Evolutionary conservation across 208 protist species (phyloP).

Genomic region (Wallacemonas sp.): DNA sequence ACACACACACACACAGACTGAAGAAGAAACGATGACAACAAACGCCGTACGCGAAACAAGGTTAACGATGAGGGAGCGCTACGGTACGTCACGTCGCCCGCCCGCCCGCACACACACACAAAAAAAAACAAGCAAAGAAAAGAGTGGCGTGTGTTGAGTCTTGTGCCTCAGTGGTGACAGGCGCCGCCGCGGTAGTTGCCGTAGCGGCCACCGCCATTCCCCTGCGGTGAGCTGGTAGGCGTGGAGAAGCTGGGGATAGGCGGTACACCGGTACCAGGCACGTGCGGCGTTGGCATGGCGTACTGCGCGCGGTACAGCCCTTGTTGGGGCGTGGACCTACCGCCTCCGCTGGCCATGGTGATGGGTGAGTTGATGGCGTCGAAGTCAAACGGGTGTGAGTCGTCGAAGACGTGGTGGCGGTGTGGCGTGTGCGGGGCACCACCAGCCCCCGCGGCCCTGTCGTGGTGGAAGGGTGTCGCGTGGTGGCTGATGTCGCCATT

Average conservation of each 20-base stretch:
- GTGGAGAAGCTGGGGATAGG: conserved; percentile 7
- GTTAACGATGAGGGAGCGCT: too few species aligned
- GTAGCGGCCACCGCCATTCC: background rate
- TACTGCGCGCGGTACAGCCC: background rate
- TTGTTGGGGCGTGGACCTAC: background rate
- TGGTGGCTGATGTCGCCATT: too few species aligned
- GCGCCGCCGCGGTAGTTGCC: background rate
- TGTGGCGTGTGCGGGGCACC: conserved; percentile 6
- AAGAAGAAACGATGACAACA: too few species aligned
- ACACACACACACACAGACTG: too few species aligned
- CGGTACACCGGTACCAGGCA: background rate
- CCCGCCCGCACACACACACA: background rate
- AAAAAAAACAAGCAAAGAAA: background rate
- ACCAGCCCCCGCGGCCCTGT: background rate
- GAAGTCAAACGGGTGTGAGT: background rate
- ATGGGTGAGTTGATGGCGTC: background rate
- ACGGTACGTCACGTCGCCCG: background rate
- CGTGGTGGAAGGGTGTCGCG: conserved; percentile 7
- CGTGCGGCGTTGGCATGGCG: background rate
- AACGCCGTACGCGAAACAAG: too few species aligned
- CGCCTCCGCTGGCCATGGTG: background rate
- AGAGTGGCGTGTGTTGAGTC: too few species aligned
- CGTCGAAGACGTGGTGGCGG: conserved; percentile 5
- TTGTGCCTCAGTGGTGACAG: too few species aligned
- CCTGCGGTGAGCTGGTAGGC: background rate